Conservation (phyloP, 2,329 filamentous ascomycete genomes). For the Colletotrichum simmondsii region DNA sequence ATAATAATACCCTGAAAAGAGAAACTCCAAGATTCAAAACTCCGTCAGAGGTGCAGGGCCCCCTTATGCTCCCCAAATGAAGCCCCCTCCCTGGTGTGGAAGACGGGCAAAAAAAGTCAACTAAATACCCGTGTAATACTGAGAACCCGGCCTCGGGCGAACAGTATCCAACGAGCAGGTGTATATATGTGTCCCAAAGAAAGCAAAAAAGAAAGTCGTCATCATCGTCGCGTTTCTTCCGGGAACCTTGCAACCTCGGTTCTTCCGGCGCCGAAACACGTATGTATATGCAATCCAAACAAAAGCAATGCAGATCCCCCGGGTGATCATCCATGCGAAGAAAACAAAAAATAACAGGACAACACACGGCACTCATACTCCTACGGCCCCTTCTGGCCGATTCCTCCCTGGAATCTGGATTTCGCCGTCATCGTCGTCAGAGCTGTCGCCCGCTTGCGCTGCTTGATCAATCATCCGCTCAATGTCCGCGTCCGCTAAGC, state of each 20-base stretch:
- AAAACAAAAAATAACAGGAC: not conserved
- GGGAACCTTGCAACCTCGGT: not conserved
- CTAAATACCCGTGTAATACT: not conserved
- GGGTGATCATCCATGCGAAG: not conserved
- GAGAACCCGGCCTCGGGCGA: not conserved
- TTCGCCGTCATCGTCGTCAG: slow-evolving; percentile 66
- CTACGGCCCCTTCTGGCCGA: slow-evolving; percentile 41
- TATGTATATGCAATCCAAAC: not conserved
- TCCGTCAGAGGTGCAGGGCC: not conserved
- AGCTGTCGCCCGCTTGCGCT: slow-evolving; percentile 61
- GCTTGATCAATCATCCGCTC: slow-evolving; percentile 68
- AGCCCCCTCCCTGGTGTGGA: not conserved
- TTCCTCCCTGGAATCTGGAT: slow-evolving; percentile 58
- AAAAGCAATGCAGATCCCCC: not conserved
- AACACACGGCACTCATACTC: slow-evolving; percentile 9
- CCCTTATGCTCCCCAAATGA: slow-evolving; percentile 9
- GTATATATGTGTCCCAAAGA: slow-evolving; percentile 21
- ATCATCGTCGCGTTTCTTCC: slow-evolving; percentile 18
- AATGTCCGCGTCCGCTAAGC: slow-evolving; percentile 65
- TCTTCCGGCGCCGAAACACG: not conserved
- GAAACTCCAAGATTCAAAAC: not conserved
- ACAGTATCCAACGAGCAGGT: slow-evolving; percentile 8
- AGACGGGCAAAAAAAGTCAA: not conserved
- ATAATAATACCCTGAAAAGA: not conserved
- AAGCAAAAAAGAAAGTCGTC: slow-evolving; percentile 11